Base-by-base conservation (phyloP, 768 basidiomycete species). In the Jaapia argillacea region DNA sequence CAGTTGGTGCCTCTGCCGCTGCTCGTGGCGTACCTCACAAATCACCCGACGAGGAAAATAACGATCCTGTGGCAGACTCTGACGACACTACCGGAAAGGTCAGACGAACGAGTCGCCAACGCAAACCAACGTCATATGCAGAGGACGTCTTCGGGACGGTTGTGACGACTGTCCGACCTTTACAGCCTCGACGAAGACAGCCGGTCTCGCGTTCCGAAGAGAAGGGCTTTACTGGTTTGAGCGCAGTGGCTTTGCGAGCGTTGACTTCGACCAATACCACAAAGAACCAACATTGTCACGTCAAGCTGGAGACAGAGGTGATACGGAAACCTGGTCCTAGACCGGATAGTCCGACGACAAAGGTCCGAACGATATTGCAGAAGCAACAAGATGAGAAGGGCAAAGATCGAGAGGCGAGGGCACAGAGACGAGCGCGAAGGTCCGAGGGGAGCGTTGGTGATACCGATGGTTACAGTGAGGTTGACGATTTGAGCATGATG, bases 261-360 rank as follows among this genome's bases (percentile, higher is more conserved):
- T 68, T 90, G 43, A 90, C 86, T 6, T 69, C 67, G 13, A 71
- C 74, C 31, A 89, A 90, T 58, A 90, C 86, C 1, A 59, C 66
- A 40, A 74, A 64, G 56, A 90, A 90, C 52, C 85, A 90, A 62
- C 84, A 80, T 40, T 50, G 75, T 20, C 66, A 74, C 4, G 74
- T 70, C 2, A 72, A 69, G 48, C 59, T 90, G 28, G 77, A 83
- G 58, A 85, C 74, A 26, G 75, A 85, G 58, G 71, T 89, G 16
- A 64, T 90, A 24, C 69, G 77, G 39, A 84, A 72, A 58, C 72
- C 78, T 35, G 86, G 87, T 23, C 57, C 62, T 26, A 67, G 87
- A 43, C 87, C 87, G 6, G 84, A 81, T 48, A 90, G 86, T 54
- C 87, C 87, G 4, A 71, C 67, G n/a, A 76, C 84, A 41, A 85